phyloP scores from a whole-genome alignment of 2,329 filamentous ascomycete genomes.

The Neocucurbitaria cava region DNA sequence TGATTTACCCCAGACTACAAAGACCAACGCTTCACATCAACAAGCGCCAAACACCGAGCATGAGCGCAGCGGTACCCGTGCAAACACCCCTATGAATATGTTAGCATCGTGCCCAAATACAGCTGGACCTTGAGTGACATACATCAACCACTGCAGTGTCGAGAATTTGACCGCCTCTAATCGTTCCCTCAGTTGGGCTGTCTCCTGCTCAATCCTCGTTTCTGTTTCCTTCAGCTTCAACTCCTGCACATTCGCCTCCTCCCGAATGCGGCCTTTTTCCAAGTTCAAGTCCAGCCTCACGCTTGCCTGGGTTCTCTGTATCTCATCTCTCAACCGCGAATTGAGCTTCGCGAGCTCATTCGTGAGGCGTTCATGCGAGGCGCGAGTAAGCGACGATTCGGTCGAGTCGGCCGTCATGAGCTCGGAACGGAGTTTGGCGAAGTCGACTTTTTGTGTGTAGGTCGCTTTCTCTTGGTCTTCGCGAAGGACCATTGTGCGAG shows the following conservation, averaged over 20 bases:
- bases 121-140: conserved; percentile 55
- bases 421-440: conserved; percentile 94
- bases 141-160: conserved; percentile 98
- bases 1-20: not conserved
- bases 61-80: conserved; percentile 69
- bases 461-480: conserved; percentile 86
- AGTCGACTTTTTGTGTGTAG: conserved; percentile 91
- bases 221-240: conserved; percentile 99
- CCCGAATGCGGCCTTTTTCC: conserved; percentile 93
- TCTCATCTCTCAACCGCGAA: conserved; percentile 87
- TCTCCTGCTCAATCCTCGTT: conserved; percentile 97
- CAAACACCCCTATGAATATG: conserved; percentile 63
- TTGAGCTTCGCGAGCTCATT: conserved; percentile 96
- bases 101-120: conserved; percentile 26
- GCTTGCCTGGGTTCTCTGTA: conserved; percentile 90
- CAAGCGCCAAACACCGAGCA: conserved; percentile 71
- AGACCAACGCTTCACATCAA: conserved; percentile 61
- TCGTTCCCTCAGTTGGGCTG: conserved; percentile 86
- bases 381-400: conserved; percentile 85
- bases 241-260: conserved; percentile 96
- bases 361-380: conserved; percentile 87
- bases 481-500: conserved; percentile 94
- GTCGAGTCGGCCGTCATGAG: conserved; percentile 90
- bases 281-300: conserved; percentile 92
- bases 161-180: conserved; percentile 98